Conservation (phyloP, 129 eudicot genomes). For the Escallonia rubra region DNA sequence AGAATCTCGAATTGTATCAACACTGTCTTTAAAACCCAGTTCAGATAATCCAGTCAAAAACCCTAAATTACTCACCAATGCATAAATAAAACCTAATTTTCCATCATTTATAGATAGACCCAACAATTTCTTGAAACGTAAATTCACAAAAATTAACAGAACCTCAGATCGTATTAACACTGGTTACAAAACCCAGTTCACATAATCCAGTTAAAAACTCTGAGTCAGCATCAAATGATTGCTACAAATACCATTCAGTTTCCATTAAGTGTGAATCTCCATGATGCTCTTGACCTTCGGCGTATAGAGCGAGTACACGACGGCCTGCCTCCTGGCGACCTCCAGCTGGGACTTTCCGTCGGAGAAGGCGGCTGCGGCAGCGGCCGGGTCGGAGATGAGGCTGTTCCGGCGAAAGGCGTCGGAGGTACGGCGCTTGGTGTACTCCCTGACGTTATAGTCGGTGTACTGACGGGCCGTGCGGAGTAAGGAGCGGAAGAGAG, state of each 20-base stretch:
- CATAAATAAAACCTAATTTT: too few relatives aligned
- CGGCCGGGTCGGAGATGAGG: conserved; percentile 41
- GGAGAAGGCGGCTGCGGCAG: conserved; percentile 44
- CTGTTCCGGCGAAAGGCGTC: conserved; percentile 61
- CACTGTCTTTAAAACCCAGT: too few relatives aligned
- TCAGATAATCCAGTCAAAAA: too few relatives aligned
- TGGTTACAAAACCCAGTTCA: background rate
- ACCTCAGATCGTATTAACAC: too few relatives aligned
- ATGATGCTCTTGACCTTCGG: conserved; percentile 62
- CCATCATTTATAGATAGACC: too few relatives aligned
- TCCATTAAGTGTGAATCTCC: conserved; percentile 31
- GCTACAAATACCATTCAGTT: too few relatives aligned
- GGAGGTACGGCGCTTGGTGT: conserved; percentile 61
- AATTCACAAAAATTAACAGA: too few relatives aligned
- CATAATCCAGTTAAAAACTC: background rate
- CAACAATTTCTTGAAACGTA: too few relatives aligned
- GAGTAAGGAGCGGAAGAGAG: conserved; percentile 62
- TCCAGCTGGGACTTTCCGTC: conserved; percentile 70
- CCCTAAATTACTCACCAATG: too few relatives aligned
- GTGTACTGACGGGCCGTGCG: conserved; percentile 52
- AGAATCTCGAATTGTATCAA: too few relatives aligned
- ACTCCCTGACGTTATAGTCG: conserved; percentile 78
- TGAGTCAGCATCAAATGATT: background rate
- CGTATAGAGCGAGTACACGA: conserved; percentile 64
- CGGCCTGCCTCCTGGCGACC: conserved; percentile 62